These are phyloP conservation scores for Geosmithia flava DNA, from an alignment of 2,329 filamentous ascomycete species.

Conservation along the genomic window DNA sequence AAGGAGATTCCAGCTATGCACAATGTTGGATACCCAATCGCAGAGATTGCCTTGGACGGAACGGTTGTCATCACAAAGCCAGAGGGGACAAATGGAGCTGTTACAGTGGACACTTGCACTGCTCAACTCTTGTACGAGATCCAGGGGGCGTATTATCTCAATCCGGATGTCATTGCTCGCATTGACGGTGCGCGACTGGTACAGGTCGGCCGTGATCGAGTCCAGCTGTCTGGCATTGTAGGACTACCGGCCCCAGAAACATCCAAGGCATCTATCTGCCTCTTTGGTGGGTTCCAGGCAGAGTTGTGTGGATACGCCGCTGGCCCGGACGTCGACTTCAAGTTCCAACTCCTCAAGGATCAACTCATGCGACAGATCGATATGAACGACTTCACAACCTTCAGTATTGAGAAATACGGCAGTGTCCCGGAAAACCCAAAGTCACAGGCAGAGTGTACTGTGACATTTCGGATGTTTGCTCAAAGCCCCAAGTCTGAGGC, in stretches of 20 bases:
- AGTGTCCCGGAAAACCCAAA: slow-evolving; percentile 8
- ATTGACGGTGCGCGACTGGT: slow-evolving; percentile 23
- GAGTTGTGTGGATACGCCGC: slow-evolving; percentile 14
- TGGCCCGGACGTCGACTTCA: slow-evolving; percentile 12
- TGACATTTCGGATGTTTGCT: slow-evolving; percentile 27
- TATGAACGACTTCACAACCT: slow-evolving; percentile 10
- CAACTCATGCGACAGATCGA: slow-evolving; percentile 12
- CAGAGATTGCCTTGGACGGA: slow-evolving; percentile 15
- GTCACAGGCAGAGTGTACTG: slow-evolving; percentile 23
- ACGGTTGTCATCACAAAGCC: slow-evolving; percentile 18
- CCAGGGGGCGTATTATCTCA: slow-evolving; percentile 25
- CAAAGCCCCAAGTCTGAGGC: slow-evolving; percentile 13
- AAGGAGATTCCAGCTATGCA: slow-evolving; percentile 7
- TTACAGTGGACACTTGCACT: slow-evolving; percentile 15
- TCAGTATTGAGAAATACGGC: slow-evolving; percentile 17
- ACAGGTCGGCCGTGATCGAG: slow-evolving; percentile 6
- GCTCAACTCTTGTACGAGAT: slow-evolving; percentile 28
- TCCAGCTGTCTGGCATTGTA: slow-evolving; percentile 21
- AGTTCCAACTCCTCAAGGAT: slow-evolving; percentile 13
- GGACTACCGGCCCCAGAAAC: slow-evolving; percentile 24
- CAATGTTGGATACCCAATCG: slow-evolving; percentile 15
- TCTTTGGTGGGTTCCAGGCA: slow-evolving; percentile 22
- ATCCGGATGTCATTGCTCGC: slow-evolving; percentile 25
- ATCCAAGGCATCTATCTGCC: slow-evolving; percentile 24
- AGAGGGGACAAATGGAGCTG: slow-evolving; percentile 15